phyloP scores from a whole-genome alignment of 2,329 filamentous ascomycete genomes.

The Diaporthe aspalathi region DNA sequence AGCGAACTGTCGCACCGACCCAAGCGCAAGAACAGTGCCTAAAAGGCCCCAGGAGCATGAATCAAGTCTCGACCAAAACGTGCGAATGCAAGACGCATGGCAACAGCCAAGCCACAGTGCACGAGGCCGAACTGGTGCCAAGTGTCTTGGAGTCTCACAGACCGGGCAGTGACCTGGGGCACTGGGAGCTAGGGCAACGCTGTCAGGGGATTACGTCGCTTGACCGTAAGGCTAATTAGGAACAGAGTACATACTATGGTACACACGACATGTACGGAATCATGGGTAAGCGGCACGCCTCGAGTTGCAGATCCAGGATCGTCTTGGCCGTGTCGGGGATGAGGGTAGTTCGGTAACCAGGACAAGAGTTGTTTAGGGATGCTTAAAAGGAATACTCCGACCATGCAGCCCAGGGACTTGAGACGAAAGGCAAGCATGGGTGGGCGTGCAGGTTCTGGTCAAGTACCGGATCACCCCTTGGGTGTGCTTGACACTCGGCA shows the following conservation, averaged over 20 bases:
- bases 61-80: constrained; percentile 27
- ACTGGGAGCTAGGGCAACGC: not conserved
- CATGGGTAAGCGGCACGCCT: constrained; percentile 8
- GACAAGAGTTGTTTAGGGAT: constrained; percentile 22
- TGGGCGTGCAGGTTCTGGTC: not conserved
- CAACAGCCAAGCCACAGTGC: constrained; percentile 37
- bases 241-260: not conserved
- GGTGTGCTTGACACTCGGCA: not conserved
- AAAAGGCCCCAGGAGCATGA: constrained; percentile 25
- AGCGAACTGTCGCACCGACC: constrained; percentile 12
- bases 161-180: constrained; percentile 25
- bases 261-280: not conserved
- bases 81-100: constrained; percentile 31
- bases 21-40: not conserved
- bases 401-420: constrained; percentile 26
- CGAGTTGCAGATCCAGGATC: constrained; percentile 18
- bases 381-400: constrained; percentile 24
- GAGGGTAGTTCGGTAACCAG: constrained; percentile 25
- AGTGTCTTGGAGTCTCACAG: constrained; percentile 35
- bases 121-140: constrained; percentile 30
- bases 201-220: constrained; percentile 26
- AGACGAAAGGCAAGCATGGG: constrained; percentile 19
- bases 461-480: constrained; percentile 10
- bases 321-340: constrained; percentile 22
- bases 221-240: constrained; percentile 5